phyloP scores from a whole-genome alignment of 1,139 yeast genomes.

The Diutina siamensis region DNA sequence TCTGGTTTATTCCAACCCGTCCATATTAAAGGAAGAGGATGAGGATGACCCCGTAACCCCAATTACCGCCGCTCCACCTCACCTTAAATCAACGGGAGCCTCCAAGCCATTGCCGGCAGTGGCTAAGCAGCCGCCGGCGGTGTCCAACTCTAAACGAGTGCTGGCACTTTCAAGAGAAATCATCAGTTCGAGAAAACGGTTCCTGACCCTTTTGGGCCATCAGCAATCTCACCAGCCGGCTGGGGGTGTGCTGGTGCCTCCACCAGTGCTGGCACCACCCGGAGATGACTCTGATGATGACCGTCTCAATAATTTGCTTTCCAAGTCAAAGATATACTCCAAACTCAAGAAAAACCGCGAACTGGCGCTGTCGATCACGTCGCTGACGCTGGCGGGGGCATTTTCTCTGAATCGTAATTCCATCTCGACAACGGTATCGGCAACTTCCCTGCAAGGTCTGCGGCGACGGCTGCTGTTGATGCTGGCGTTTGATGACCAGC shows the following conservation, averaged over 20 bases:
- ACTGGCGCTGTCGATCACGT: conserved; percentile 20
- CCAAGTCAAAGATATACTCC: conserved; percentile 22
- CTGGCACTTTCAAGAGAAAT: conserved; percentile 5
- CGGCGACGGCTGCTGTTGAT: conserved; percentile 15
- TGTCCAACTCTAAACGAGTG: conserved; percentile 1
- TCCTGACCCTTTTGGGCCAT: conserved; percentile 8
- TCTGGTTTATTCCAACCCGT: not conserved
- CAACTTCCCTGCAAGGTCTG: conserved; percentile 16
- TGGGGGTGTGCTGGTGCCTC: not conserved
- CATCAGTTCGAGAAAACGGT: conserved; percentile 6
- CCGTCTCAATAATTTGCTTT: conserved; percentile 17
- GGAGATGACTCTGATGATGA: conserved; percentile 7
- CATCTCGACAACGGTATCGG: conserved; percentile 13
- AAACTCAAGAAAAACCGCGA: conserved; percentile 29
- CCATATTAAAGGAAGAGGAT: conserved; percentile 7
- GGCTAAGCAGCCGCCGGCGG: conserved; percentile 5
- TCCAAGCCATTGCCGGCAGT: conserved; percentile 5
- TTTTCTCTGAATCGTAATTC: conserved; percentile 9
- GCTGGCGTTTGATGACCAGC: conserved; percentile 12
- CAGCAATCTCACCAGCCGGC: not conserved
- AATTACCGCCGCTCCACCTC: not conserved
- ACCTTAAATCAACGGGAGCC: not conserved
- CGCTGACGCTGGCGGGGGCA: conserved; percentile 13
- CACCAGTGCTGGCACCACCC: conserved; percentile 4
- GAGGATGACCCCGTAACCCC: conserved; percentile 5